Conservation (phyloP, 2,329 filamentous ascomycete species). For the Leptographium radiaticola region DNA sequence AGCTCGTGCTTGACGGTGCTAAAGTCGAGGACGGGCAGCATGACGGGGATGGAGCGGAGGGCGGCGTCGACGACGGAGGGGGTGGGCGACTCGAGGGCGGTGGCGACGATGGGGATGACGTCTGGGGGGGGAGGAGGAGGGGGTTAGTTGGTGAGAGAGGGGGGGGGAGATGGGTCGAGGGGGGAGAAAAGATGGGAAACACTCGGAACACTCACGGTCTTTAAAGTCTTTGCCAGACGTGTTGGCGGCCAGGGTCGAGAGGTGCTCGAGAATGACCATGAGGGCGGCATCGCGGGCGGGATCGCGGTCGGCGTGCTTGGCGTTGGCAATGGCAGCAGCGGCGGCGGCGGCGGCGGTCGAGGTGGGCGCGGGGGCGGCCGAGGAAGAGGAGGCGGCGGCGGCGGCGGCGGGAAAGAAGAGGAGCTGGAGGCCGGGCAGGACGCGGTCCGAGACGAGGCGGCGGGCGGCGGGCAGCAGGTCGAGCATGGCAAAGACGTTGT, state of each 20-base stretch:
- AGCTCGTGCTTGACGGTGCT: conserved; percentile 94
- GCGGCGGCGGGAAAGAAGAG: conserved; percentile 54
- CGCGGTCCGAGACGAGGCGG: conserved; percentile 69
- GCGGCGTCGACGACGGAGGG: conserved; percentile 82
- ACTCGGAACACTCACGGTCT: conserved; percentile 71
- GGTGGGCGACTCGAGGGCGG: conserved; percentile 77
- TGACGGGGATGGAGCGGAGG: conserved; percentile 60
- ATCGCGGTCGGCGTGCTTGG: conserved; percentile 58
- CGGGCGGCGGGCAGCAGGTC: conserved; percentile 64
- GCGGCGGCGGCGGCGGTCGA: neutral
- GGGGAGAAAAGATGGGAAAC: too few relatives aligned
- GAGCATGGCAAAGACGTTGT: conserved; percentile 87
- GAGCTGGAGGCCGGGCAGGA: conserved; percentile 73
- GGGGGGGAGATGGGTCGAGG: too few relatives aligned
- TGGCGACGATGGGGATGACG: conserved; percentile 71
- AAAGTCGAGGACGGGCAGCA: conserved; percentile 87
- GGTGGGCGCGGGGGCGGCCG: neutral
- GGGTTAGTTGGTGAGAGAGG: neutral
- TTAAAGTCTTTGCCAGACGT: conserved; percentile 89
- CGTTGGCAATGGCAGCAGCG: conserved; percentile 20
- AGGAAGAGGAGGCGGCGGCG: neutral
- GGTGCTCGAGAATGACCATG: conserved; percentile 81
- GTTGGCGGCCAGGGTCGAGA: conserved; percentile 62
- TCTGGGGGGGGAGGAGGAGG: conserved; percentile 35
- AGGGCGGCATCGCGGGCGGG: conserved; percentile 75